Conservation (phyloP, 2,329 filamentous ascomycete genomes). For the Colletotrichum truncatum region DNA sequence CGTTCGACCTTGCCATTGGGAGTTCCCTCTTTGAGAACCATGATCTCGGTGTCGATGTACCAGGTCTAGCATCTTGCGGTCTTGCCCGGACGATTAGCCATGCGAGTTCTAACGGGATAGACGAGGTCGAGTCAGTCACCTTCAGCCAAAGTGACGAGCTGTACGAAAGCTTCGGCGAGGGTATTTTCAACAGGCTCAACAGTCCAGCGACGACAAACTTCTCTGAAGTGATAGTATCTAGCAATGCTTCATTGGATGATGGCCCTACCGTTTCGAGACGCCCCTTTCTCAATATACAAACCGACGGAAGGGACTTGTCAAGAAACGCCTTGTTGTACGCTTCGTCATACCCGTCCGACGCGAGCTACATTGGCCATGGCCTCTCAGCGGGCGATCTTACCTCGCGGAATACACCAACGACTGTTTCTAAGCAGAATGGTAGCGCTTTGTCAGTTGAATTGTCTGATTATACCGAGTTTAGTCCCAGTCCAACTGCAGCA, state of each 20-base stretch:
- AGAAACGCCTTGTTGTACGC: neutral
- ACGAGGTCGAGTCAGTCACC: slow-evolving; percentile 8
- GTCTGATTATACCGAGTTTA: neutral
- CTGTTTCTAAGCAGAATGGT: neutral
- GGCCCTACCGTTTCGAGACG: neutral
- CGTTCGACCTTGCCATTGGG: slow-evolving; percentile 8
- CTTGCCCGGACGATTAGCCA: slow-evolving; percentile 5
- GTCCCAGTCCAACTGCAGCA: neutral
- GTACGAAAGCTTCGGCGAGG: neutral
- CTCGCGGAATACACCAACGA: neutral
- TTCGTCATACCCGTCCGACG: neutral
- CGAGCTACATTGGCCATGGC: neutral
- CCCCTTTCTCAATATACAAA: neutral
- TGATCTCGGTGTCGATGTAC: neutral
- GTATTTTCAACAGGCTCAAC: neutral
- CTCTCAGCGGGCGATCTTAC: neutral
- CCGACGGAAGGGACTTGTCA: neutral
- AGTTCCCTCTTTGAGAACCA: neutral
- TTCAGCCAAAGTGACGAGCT: slow-evolving; percentile 5
- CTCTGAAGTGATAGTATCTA: neutral
- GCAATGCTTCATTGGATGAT: neutral
- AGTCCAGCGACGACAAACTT: slow-evolving; percentile 14
- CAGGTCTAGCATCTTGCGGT: neutral
- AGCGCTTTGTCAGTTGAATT: slow-evolving; percentile 10
- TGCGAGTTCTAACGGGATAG: slow-evolving; percentile 15